phyloP scores from a whole-genome alignment of 306 rosid genomes.

The Acacia melanoxylon region DNA sequence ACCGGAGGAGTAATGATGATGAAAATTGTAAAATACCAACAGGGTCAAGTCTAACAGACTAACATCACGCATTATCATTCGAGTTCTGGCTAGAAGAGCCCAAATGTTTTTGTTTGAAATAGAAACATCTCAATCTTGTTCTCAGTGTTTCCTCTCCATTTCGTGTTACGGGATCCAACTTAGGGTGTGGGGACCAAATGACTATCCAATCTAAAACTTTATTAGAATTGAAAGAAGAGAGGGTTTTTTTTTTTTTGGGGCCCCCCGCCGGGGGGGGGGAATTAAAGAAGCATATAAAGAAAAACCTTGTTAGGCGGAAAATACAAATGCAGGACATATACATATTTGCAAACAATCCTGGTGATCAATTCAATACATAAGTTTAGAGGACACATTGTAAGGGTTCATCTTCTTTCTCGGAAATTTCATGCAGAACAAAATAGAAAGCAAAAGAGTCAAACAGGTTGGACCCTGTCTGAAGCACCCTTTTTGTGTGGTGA shows the following conservation, averaged over 20 bases:
- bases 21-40: too few species aligned
- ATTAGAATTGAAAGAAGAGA: too few species aligned
- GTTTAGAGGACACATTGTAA: slow-evolving; percentile 16
- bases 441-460: slow-evolving; percentile 23
- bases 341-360: slow-evolving; percentile 17
- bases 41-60: too few species aligned
- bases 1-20: too few species aligned
- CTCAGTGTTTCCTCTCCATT: neutral
- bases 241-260: too few species aligned
- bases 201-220: neutral
- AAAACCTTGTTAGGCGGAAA: neutral
- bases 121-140: too few species aligned
- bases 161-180: neutral
- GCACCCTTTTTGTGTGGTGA: neutral
- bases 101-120: too few species aligned
- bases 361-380: slow-evolving; percentile 20
- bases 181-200: neutral
- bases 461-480: neutral
- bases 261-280: too few species aligned
- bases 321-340: neutral
- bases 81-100: too few species aligned
- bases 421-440: slow-evolving; percentile 5
- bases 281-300: neutral
- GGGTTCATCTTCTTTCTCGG: neutral
- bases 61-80: too few species aligned